Percentiles rank a stretch among this genome's conserved stretches.
Evolutionary conservation across 768 basidiomycete species (phyloP).

Genomic region (Lactarius sanguifluus): DNA sequence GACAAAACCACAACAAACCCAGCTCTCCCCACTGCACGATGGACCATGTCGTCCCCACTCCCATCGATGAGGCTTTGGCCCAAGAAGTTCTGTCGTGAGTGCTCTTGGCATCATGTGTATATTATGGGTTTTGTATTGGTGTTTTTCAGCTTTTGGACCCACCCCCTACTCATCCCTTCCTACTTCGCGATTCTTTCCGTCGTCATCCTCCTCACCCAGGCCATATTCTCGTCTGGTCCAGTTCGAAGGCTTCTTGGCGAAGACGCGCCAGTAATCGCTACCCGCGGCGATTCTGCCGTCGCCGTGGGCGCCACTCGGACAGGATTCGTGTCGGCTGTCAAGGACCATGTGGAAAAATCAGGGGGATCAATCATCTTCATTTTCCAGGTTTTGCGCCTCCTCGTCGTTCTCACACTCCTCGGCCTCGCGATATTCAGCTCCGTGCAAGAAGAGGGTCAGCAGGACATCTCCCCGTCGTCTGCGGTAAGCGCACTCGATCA

Average conservation of each 20-base stretch:
- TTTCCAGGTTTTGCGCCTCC: slow-evolving; percentile 47
- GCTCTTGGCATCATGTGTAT: too few species aligned
- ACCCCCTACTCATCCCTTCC: slow-evolving; percentile 23
- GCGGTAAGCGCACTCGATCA: slow-evolving; percentile 25
- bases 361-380: slow-evolving; percentile 50
- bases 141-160: slow-evolving; percentile 15
- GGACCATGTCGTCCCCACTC: slow-evolving; percentile 2
- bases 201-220: slow-evolving; percentile 6
- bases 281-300: neutral
- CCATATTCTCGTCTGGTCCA: neutral
- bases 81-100: too few species aligned
- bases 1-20: too few species aligned
- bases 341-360: slow-evolving; percentile 41
- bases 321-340: slow-evolving; percentile 22
- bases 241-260: neutral
- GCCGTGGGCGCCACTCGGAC: neutral
- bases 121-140: too few species aligned
- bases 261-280: neutral
- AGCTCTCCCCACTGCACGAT: neutral
- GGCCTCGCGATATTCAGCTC: slow-evolving; percentile 49
- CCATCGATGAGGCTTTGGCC: neutral
- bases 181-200: slow-evolving; percentile 17
- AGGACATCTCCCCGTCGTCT: neutral
- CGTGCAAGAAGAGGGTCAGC: slow-evolving; percentile 35
- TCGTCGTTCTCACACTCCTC: slow-evolving; percentile 48